phyloP scores from a whole-genome alignment of 2,329 filamentous ascomycete species.

The Colletotrichum cereale region DNA sequence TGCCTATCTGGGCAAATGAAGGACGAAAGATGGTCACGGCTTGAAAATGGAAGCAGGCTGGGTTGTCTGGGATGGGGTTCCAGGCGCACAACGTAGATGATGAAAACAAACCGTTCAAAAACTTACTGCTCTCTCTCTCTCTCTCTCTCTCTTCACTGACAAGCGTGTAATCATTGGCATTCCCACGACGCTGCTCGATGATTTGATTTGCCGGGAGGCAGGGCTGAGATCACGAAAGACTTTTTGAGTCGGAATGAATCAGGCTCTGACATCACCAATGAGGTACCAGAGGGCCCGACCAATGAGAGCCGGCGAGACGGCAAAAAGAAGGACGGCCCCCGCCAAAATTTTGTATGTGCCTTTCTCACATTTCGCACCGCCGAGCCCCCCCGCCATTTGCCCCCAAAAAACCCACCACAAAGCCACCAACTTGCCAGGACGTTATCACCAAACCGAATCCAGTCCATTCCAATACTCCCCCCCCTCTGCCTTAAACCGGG shows the following conservation, averaged over 20 bases:
- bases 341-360: slow-evolving; percentile 55
- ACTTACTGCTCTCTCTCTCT: background rate
- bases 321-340: slow-evolving; percentile 39
- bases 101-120: slow-evolving; percentile 18
- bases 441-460: background rate
- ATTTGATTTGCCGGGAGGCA: background rate
- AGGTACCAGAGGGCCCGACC: background rate
- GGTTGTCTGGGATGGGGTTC: slow-evolving; percentile 1
- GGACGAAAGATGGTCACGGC: background rate
- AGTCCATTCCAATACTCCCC: too few species aligned
- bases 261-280: slow-evolving; percentile 24
- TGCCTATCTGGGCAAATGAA: slow-evolving; percentile 15
- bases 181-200: background rate
- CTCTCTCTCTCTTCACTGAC: background rate
- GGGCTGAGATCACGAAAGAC: slow-evolving; percentile 1
- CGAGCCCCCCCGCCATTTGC: slow-evolving; percentile 37
- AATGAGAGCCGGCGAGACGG: slow-evolving; percentile 8
- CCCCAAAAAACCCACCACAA: slow-evolving; percentile 28
- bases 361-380: slow-evolving; percentile 28
- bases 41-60: slow-evolving; percentile 1
- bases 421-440: slow-evolving; percentile 12
- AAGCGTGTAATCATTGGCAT: background rate
- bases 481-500: background rate
- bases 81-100: slow-evolving; percentile 23
- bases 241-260: slow-evolving; percentile 4